These are phyloP conservation scores for Novakomyces olei DNA, from an alignment of 805 yeast species.

Conservation along the genomic window DNA sequence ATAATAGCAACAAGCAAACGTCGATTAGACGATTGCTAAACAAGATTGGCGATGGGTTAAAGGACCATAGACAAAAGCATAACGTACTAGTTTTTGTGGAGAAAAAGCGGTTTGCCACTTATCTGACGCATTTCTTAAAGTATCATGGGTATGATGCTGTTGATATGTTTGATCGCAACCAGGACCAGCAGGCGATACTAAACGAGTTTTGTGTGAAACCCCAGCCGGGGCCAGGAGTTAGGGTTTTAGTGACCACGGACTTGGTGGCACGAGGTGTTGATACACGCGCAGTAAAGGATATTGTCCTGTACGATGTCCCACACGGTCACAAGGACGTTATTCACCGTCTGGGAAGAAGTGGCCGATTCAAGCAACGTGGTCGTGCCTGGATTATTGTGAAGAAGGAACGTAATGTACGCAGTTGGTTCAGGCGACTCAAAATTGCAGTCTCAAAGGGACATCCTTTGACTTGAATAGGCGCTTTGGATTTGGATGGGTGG, in stretches of 20 bases:
- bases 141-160: constrained; percentile 35
- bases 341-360: constrained; percentile 87
- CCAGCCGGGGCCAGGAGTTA: constrained; percentile 17
- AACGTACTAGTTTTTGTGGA: constrained; percentile 73
- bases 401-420: constrained; percentile 21
- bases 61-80: constrained; percentile 55
- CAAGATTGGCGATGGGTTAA: constrained; percentile 64
- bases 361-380: constrained; percentile 75
- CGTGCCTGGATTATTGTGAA: constrained; percentile 63
- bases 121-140: constrained; percentile 32
- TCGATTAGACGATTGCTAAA: constrained; percentile 67
- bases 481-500: too few relatives aligned
- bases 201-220: constrained; percentile 25
- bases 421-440: too few relatives aligned
- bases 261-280: constrained; percentile 76
- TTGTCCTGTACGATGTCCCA: constrained; percentile 70
- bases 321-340: constrained; percentile 63
- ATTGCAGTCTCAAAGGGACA: too few relatives aligned
- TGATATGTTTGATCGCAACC: constrained; percentile 48
- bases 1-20: constrained; percentile 76
- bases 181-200: constrained; percentile 36
- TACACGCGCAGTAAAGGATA: constrained; percentile 59
- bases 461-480: too few relatives aligned
- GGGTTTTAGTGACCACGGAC: constrained; percentile 71
- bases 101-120: constrained; percentile 37